phyloP scores from a whole-genome alignment of 2,329 filamentous ascomycete genomes.

The Tolypocladium endophyticum region DNA sequence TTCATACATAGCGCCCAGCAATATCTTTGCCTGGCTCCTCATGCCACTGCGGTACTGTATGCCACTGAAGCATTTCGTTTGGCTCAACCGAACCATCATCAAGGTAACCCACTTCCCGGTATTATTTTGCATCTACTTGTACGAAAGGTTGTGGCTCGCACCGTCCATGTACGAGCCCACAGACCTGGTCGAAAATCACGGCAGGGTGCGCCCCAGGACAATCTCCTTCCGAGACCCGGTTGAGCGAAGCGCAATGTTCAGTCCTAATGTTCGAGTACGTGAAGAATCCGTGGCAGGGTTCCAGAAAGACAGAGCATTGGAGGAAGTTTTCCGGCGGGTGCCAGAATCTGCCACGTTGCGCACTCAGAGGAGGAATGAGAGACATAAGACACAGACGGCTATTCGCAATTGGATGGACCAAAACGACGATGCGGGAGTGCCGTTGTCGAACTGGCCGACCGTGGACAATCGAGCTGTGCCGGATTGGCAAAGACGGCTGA shows the following conservation, averaged over 20 bases:
- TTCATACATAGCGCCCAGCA: constrained; percentile 84
- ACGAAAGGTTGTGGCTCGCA: constrained; percentile 72
- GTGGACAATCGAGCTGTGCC: constrained; percentile 32
- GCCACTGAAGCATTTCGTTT: constrained; percentile 71
- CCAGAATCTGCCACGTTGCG: constrained; percentile 54
- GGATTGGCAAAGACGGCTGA: constrained; percentile 42
- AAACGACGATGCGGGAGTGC: constrained; percentile 40
- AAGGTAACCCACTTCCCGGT: constrained; percentile 85
- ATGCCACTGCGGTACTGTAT: constrained; percentile 74
- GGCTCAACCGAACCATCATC: constrained; percentile 81
- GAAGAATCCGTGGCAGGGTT: constrained; percentile 84
- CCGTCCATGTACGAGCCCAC: constrained; percentile 70
- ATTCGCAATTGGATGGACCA: constrained; percentile 88
- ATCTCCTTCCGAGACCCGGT: constrained; percentile 49
- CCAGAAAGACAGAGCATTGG: constrained; percentile 80
- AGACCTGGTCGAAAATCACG: constrained; percentile 69
- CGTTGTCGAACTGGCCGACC: constrained; percentile 37
- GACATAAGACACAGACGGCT: constrained; percentile 66
- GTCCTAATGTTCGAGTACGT: constrained; percentile 58
- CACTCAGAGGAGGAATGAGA: constrained; percentile 50
- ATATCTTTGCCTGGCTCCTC: constrained; percentile 82
- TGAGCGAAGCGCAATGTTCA: constrained; percentile 56
- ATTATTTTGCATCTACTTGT: constrained; percentile 74
- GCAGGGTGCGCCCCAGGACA: constrained; percentile 35
- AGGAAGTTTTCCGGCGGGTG: constrained; percentile 76